These are phyloP conservation scores for Bipolaris oryzae DNA, from an alignment of 2,329 filamentous ascomycete species.

Conservation along the genomic window DNA sequence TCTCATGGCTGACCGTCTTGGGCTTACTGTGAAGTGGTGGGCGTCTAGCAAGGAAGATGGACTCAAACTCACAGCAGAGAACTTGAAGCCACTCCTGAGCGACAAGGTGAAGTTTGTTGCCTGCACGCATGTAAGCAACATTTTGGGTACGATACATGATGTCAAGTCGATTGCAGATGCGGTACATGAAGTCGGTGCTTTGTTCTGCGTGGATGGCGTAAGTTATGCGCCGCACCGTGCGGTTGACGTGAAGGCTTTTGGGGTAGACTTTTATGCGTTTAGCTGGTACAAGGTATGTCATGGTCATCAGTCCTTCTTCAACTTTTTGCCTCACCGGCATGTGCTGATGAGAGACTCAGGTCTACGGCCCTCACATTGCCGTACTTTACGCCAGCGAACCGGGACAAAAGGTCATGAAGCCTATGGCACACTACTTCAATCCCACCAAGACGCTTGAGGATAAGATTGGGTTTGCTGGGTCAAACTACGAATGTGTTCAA, in stretches of 20 bases:
- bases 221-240: constrained; percentile 75
- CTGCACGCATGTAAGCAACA: constrained; percentile 76
- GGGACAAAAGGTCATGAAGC: constrained; percentile 62
- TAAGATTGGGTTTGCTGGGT: constrained; percentile 71
- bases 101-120: constrained; percentile 71
- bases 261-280: constrained; percentile 78
- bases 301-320: not conserved
- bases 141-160: constrained; percentile 73
- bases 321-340: not conserved
- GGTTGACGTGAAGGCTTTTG: constrained; percentile 71
- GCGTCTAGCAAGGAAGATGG: constrained; percentile 52
- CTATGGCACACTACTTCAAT: constrained; percentile 73
- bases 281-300: constrained; percentile 73
- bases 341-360: constrained; percentile 38
- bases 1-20: constrained; percentile 65
- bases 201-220: constrained; percentile 77
- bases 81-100: constrained; percentile 65
- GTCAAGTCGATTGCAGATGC: constrained; percentile 61
- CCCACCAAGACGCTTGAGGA: constrained; percentile 63
- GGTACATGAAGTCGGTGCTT: constrained; percentile 60
- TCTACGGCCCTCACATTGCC: constrained; percentile 77
- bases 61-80: constrained; percentile 63
- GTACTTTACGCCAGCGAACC: constrained; percentile 68
- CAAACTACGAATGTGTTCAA: constrained; percentile 72
- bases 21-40: constrained; percentile 75